These are phyloP conservation scores for Phytophthora idaei DNA, from an alignment of 352 stramenopile genomes.

Conservation along the genomic window DNA sequence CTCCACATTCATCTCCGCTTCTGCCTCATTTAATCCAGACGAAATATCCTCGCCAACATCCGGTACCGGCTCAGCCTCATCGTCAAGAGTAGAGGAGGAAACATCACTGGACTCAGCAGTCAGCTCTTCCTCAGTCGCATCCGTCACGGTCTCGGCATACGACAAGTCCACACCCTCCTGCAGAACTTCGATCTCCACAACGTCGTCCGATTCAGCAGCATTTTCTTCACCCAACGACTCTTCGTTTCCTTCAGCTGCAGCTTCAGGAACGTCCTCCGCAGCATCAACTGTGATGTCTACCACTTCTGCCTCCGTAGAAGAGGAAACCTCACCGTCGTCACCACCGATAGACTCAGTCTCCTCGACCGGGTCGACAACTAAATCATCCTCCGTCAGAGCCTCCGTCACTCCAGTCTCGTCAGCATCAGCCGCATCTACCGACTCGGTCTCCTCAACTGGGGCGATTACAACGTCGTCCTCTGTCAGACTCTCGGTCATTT, in stretches of 20 bases:
- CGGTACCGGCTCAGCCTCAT: neutral
- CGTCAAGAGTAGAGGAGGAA: neutral
- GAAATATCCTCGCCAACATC: neutral
- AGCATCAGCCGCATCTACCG: neutral
- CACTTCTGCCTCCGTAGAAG: constrained; percentile 7
- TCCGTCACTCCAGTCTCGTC: neutral
- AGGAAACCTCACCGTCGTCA: constrained; percentile 1
- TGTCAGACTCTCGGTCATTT: too few relatives aligned
- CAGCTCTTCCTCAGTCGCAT: constrained; percentile 22
- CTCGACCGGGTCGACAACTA: neutral
- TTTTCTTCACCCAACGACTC: constrained; percentile 5
- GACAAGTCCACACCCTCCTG: constrained; percentile 29
- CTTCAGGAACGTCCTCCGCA: constrained; percentile 1
- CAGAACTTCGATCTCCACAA: constrained; percentile 31
- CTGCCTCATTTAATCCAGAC: neutral
- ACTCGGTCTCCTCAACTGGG: neutral
- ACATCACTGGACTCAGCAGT: constrained; percentile 22
- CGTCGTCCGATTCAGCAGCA: constrained; percentile 4
- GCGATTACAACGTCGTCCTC: too few relatives aligned
- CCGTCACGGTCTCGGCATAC: constrained; percentile 10
- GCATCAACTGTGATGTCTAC: constrained; percentile 3
- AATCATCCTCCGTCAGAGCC: neutral
- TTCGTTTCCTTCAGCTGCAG: constrained; percentile 1
- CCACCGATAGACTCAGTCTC: constrained; percentile 6
- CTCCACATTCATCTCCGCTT: neutral